Evolutionary conservation across 352 stramenopile genomes (phyloP).

Genomic region (Hyaloperonospora arabidopsidis): DNA sequence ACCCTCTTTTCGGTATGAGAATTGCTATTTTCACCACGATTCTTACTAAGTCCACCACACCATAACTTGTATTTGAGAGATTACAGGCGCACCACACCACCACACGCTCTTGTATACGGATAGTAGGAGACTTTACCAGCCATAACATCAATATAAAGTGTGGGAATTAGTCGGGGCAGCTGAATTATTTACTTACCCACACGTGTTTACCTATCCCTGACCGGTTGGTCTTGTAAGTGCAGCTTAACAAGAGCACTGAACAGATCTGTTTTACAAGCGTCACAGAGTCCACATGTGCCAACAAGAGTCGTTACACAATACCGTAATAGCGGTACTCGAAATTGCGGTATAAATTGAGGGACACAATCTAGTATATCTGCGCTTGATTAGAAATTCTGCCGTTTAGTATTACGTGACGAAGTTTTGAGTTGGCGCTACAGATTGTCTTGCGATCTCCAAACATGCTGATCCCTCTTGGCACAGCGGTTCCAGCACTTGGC

Average conservation of each 20-base stretch:
- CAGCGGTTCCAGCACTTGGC: neutral
- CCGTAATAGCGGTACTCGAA: neutral
- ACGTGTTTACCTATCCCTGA: too few species aligned
- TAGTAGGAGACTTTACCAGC: too few species aligned
- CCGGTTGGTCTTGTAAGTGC: neutral
- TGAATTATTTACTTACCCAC: too few species aligned
- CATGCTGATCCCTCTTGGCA: neutral
- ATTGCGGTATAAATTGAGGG: neutral
- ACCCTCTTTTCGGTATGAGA: too few species aligned
- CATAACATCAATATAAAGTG: too few species aligned
- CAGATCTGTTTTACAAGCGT: neutral
- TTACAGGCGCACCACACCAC: too few species aligned
- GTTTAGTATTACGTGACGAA: neutral
- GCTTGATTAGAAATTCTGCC: neutral
- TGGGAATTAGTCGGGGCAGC: too few species aligned
- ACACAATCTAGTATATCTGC: neutral
- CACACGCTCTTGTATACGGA: too few species aligned
- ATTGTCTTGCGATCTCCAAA: neutral
- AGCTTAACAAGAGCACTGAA: neutral
- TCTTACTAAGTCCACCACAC: too few species aligned
- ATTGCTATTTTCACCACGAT: too few species aligned
- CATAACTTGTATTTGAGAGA: too few species aligned
- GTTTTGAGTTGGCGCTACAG: neutral
- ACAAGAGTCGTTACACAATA: neutral
- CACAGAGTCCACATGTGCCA: neutral